These are phyloP conservation scores for Catharanthus roseus DNA, from an alignment of 257 asterid genomes.

Conservation along the genomic window DNA sequence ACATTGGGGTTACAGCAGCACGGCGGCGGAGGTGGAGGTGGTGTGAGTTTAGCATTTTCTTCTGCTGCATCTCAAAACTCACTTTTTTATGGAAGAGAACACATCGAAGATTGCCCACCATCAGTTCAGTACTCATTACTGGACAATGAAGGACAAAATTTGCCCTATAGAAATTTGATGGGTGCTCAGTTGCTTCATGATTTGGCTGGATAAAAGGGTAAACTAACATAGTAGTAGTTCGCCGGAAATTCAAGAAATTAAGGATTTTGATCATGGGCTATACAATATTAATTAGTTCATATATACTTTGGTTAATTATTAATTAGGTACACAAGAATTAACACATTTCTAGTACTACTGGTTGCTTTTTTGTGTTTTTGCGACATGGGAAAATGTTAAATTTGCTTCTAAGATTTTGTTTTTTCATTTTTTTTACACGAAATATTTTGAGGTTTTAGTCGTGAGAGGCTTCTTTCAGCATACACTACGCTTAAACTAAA, in stretches of 20 bases:
- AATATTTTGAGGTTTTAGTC: too few species aligned
- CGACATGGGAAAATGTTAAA: conserved; percentile 7
- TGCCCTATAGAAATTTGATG: conserved; percentile 84
- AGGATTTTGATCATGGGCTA: conserved; percentile 1
- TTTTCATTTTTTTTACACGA: too few species aligned
- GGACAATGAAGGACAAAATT: conserved; percentile 67
- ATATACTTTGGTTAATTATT: conserved; percentile 18
- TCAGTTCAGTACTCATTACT: conserved; percentile 58
- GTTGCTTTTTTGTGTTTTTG: conserved; percentile 16
- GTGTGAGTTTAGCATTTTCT: conserved; percentile 50
- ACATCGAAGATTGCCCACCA: conserved; percentile 67
- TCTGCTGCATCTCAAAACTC: conserved; percentile 42
- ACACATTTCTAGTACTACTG: conserved; percentile 23
- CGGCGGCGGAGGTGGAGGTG: conserved; percentile 39
- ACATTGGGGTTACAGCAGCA: conserved; percentile 76
- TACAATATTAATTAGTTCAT: conserved; percentile 27
- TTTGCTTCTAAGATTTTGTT: conserved; percentile 11
- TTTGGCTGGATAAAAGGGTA: conserved; percentile 51
- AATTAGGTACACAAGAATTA: conserved; percentile 25
- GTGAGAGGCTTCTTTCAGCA: too few species aligned
- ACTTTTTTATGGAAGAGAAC: conserved; percentile 60
- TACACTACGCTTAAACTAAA: too few species aligned
- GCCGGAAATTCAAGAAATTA: neutral
- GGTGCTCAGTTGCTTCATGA: conserved; percentile 92
- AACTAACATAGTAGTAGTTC: neutral